Conservation (phyloP, 441 rosid genomes). For the Dalechampia spathulata region DNA sequence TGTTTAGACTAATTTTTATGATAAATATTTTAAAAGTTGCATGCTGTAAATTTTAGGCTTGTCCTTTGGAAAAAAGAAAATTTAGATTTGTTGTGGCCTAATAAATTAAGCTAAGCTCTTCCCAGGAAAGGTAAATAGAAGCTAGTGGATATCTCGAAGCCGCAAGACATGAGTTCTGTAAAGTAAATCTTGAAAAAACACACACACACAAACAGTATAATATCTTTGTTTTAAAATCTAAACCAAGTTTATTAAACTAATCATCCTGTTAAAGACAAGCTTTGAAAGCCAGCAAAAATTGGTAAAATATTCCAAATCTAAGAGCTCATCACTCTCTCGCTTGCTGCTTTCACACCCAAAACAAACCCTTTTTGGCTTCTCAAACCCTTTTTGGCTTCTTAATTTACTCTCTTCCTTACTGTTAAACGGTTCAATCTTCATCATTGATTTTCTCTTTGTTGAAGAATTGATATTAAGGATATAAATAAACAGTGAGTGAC, state of each 20-base stretch:
- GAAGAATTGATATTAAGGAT: slow-evolving; percentile 6
- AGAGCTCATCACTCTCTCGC: slow-evolving; percentile 7
- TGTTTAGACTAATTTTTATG: too few relatives aligned
- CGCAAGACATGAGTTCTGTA: slow-evolving; percentile 12
- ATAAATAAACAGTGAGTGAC: neutral
- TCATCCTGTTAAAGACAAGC: too few relatives aligned
- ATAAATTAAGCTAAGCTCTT: too few relatives aligned
- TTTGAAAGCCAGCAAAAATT: neutral
- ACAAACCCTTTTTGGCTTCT: neutral
- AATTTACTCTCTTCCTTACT: neutral
- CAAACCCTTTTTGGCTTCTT: neutral
- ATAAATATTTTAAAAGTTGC: too few relatives aligned
- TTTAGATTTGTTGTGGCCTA: too few relatives aligned
- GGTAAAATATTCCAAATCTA: slow-evolving; percentile 26
- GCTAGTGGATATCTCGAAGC: too few relatives aligned
- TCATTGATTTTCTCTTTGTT: slow-evolving; percentile 10
- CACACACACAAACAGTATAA: neutral
- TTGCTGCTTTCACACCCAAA: neutral
- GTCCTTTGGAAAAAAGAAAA: too few relatives aligned
- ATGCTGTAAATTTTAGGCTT: too few relatives aligned
- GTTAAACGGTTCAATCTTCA: neutral
- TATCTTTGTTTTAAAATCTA: slow-evolving; percentile 31
- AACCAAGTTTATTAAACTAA: slow-evolving; percentile 10
- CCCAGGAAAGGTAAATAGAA: too few relatives aligned
- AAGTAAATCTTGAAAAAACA: neutral